phyloP scores from a whole-genome alignment of 129 eudicot genomes.

The Artemisia tridentata region DNA sequence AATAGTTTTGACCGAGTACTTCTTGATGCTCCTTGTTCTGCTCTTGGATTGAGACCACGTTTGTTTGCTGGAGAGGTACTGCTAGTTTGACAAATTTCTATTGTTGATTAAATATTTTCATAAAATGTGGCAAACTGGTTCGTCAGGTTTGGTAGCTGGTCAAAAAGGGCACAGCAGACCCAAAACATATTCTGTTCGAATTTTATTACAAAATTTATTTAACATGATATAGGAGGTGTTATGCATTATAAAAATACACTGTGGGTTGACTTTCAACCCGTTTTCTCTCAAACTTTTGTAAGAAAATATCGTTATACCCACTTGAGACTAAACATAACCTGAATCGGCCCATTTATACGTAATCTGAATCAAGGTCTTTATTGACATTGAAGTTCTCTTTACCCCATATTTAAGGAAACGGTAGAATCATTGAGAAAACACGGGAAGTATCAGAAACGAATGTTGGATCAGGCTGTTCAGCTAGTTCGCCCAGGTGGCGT shows the following conservation, averaged over 20 bases:
- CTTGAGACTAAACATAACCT: too few species aligned
- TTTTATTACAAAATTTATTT: too few species aligned
- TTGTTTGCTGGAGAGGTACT: constrained; percentile 82
- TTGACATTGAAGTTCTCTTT: constrained; percentile 5
- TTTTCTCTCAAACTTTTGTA: too few species aligned
- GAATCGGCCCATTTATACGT: too few species aligned
- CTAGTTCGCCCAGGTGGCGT: constrained; percentile 97
- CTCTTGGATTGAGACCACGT: constrained; percentile 93
- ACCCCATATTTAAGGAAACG: constrained; percentile 47
- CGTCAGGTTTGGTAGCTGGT: too few species aligned
- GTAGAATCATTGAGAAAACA: constrained; percentile 75
- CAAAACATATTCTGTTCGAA: too few species aligned
- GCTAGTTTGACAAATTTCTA: not conserved
- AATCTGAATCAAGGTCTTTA: not conserved
- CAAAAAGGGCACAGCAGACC: too few species aligned
- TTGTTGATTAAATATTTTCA: too few species aligned
- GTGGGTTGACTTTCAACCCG: too few species aligned
- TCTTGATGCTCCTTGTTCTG: constrained; percentile 99
- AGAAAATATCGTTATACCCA: too few species aligned
- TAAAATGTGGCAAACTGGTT: not conserved
- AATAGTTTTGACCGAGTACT: constrained; percentile 96
- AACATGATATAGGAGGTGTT: too few species aligned
- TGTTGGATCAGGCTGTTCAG: constrained; percentile 97
- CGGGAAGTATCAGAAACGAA: constrained; percentile 75
- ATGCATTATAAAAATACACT: too few species aligned